Evolutionary conservation across 2,329 filamentous ascomycete species (phyloP).

Genomic region (Phoma sp.): DNA sequence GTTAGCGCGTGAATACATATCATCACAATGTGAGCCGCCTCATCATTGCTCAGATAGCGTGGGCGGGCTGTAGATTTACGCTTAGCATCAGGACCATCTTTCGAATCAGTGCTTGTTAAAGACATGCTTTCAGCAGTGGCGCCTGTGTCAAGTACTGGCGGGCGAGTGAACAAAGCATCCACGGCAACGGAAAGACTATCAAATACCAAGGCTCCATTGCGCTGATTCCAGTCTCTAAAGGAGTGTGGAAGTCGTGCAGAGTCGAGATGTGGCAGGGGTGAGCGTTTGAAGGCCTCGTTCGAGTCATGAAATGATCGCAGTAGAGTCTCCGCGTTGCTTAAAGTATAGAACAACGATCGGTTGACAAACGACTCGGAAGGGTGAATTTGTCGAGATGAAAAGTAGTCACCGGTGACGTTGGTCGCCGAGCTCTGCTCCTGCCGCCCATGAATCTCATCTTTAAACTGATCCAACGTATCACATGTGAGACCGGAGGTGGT

Average conservation of each 20-base stretch:
- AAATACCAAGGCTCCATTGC: constrained; percentile 47
- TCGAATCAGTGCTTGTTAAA: constrained; percentile 21
- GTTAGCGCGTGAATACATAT: constrained; percentile 52
- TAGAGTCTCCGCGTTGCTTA: constrained; percentile 43
- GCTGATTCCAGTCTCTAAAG: constrained; percentile 44
- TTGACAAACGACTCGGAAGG: constrained; percentile 36
- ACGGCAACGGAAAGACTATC: constrained; percentile 46
- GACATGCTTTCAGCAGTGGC: constrained; percentile 33
- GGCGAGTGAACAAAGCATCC: constrained; percentile 44
- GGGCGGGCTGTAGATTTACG: background rate
- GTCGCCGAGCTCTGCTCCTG: constrained; percentile 21
- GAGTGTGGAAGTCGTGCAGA: constrained; percentile 37
- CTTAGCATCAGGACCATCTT: background rate
- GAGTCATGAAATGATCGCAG: constrained; percentile 45
- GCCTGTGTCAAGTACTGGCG: constrained; percentile 41
- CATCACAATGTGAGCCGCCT: constrained; percentile 52
- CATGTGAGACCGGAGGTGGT: constrained; percentile 36
- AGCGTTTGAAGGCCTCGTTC: constrained; percentile 31
- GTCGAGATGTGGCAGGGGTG: constrained; percentile 46
- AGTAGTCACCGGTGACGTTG: constrained; percentile 29
- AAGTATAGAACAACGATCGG: constrained; percentile 43
- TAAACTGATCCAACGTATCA: constrained; percentile 39
- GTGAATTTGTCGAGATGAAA: constrained; percentile 22
- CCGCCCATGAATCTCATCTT: constrained; percentile 29
- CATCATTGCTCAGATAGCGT: constrained; percentile 40